Evolutionary conservation across 371 early-diverging fungal genomes (phyloP).

Genomic region (Capillidium rhysosporum): DNA sequence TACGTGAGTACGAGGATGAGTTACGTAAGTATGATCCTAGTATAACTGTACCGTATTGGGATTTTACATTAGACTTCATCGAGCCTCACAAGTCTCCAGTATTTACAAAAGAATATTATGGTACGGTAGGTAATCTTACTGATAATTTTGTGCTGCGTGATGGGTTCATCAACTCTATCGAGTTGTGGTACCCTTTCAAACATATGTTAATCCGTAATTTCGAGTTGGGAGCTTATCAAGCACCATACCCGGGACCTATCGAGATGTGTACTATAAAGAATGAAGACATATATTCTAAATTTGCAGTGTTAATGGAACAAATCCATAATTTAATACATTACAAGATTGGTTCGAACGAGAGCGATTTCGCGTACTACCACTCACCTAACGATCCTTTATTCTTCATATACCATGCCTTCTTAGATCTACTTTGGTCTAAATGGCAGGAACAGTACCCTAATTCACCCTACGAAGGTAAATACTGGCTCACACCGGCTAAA

Average conservation of each 20-base stretch:
- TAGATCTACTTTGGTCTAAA: neutral
- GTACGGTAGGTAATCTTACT: slow-evolving; percentile 1
- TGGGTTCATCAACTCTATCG: too few species aligned
- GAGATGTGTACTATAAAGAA: too few species aligned
- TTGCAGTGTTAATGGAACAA: too few species aligned
- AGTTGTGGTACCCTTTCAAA: too few species aligned
- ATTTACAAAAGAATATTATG: slow-evolving; percentile 7
- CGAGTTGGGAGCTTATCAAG: too few species aligned
- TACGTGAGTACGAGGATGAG: slow-evolving; percentile 5
- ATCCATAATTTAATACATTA: too few species aligned
- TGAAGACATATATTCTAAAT: too few species aligned
- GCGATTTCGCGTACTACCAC: neutral
- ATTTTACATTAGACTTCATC: slow-evolving; percentile 5
- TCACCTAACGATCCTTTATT: neutral
- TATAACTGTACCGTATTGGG: slow-evolving; percentile 7
- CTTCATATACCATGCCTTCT: neutral
- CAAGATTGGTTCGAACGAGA: too few species aligned
- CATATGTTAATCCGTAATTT: too few species aligned
- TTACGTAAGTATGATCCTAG: neutral
- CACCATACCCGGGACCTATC: too few species aligned
- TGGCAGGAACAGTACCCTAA: neutral
- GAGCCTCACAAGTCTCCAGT: neutral
- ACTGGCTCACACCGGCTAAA: neutral
- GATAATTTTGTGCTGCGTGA: too few species aligned
- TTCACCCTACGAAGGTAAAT: neutral